Base-by-base conservation (phyloP, 2,329 filamentous ascomycete genomes). In the Pseudocercospora crystallina region DNA sequence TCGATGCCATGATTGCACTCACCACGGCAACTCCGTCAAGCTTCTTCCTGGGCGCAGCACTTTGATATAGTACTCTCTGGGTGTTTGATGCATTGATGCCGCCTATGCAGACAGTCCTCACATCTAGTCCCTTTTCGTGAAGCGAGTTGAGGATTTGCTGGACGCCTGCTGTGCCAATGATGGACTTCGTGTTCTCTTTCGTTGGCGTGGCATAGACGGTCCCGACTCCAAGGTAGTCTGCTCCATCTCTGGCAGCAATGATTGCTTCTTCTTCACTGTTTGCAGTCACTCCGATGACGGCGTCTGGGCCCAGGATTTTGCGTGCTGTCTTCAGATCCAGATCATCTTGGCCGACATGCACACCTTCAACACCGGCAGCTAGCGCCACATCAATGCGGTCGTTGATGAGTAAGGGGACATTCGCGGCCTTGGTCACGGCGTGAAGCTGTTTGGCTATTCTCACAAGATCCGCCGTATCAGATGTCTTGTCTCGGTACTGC, bases 271-370 rank as follows among this genome's bases (percentile, higher is more conserved):
- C 80, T 15, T 83, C 68, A 5, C 82, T 87, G 50, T 84, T 87
- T n/a, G 88, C 88, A 5, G 89, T 95, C 31, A 95, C 87, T 15
- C 94, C 92, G 55, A 97, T 90, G 63, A 96, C 92, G 45, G 89
- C 86, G 58, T 85, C 76, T 1, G 81, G 73, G 0, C 90, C 90
- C 0, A 97, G 80, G 2, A 96, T 71, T 15, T 73, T 77, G 51
- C 89, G 86, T 2, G 90, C 91, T 34, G 80, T 78, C 8, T 72
- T 65, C 26, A 89, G 69, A 52, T 82, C 83, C 77, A 96, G 85
- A 69, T 97, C 92, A 79, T 96, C 91, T 74, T 97, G 92, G 5
- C 94, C 94, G 43, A 97, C 81, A 69, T 97, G 94, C 8, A 96
- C 90, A 39, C 94, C 94, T 73, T 96, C 92, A 50, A 89, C 94